Base-by-base conservation (phyloP, 257 asterid genomes). In the Apocynum venetum region DNA sequence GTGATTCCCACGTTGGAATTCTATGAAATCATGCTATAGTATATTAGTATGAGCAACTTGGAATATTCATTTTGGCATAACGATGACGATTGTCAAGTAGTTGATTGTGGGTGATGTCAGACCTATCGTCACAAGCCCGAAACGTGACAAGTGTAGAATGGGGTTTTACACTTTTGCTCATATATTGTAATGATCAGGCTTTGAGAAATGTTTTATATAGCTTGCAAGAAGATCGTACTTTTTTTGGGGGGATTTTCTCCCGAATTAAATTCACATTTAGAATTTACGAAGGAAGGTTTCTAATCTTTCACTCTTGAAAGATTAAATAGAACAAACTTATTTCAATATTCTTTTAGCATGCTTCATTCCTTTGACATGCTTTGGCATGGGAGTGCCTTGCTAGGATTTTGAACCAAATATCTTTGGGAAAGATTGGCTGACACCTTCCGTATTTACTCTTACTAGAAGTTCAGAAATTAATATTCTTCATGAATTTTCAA, bases 351-450 rank as follows among this genome's bases (percentile, higher is more conserved):
- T 70, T 9, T 69, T 15, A 61, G 19, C 43, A 57, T 25, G 61
- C 35, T 43, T 56, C 31, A 19, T 12, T 40, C 15, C 38, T 77
- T 41, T 48, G n/a, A 20, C 19, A 43, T 17, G 40, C 31, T 38
- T 75, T 25, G 5, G 0, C 14, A 36, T 12, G 47, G 55, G 53
- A 63, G 20, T 25, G 2, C 2, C 12, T 15, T 25, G 14, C 48
- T 10, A 4, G 71, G 77, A 51, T 48, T 19, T 78, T 36, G 48
- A 61, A 70, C 57, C 48, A 59, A 47, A 57, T 78, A 59, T 63
- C 15, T 49, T 49, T 48, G 55, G 72, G 69, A 31, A 36, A 78
- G 55, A 20, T 61, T 35, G 46, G 43, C 8, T 9, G 25, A 52
- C 6, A 70, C 47, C 19, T 31, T 43, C 52, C 10, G 13, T 4